Evolutionary conservation across 805 yeast species (phyloP), one percentile per base, ranked within the genome.

Genomic region (Metschnikowia lochheadii): DNA sequence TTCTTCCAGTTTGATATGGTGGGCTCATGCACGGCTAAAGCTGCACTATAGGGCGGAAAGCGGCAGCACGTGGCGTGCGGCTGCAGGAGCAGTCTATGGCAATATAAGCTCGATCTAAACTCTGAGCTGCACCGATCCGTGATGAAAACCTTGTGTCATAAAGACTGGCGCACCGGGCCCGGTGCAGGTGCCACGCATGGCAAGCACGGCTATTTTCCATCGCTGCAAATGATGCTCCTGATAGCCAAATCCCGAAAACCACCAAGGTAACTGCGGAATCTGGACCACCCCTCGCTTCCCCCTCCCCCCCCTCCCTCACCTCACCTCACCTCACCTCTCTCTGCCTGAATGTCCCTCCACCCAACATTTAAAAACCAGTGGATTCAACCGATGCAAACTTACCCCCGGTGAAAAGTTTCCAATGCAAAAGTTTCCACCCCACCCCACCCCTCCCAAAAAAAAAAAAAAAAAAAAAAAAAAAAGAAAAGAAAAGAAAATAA

Each of bases 81-180:
- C 17, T 39, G 41, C 41, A 39, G 31, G 41, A 20, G 31, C 17
- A 17, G n/a, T n/a, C 41, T 23, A 23, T 23, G 31, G 7, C 26
- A 31, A 18, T 37, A 37, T 37, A 37, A 37, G 40, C 41, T 39
- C 41, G 41, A 39, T 39, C 32, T 39, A 23, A 39, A 39, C 31
- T 39, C 41, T 23, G 31, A 14, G 35, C 15, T 33, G 35, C 35
- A 33, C 35, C 35, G 35, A 39, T 39, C 26, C 18, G n/a, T 11
- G 32, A 15, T 21, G 41, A 21, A 14, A 14, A 21, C 41, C 41
- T 29, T 38, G 29, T 39, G 41, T 11, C 41, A 39, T 20, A 20
- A 39, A 39, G 31, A 21, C 32, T 23, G 41, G 31, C 31, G 41
- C 17, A 39, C 41, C 21, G 41, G 41, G 13, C 32, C 7, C 6